Percentiles rank a stretch among this genome's conserved stretches.
phyloP scores from a whole-genome alignment of 208 protist species.

The Zelonia costaricensis region DNA sequence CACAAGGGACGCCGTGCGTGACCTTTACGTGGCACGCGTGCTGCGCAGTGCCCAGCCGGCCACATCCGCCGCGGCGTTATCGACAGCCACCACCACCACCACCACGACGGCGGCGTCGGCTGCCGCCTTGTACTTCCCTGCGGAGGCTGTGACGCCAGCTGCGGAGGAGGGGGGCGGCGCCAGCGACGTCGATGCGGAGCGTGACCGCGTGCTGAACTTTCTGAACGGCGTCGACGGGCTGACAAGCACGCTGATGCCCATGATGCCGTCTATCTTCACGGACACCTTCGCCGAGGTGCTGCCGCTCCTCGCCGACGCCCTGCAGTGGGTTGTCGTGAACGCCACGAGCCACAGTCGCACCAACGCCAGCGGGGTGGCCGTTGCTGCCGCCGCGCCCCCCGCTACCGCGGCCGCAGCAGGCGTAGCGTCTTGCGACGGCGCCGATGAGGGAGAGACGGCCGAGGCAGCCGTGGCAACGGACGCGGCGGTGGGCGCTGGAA shows the following conservation, averaged over 20 bases:
- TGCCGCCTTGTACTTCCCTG: slow-evolving; percentile 21
- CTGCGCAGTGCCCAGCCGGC: slow-evolving; percentile 7
- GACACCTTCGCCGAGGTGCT: slow-evolving; percentile 71
- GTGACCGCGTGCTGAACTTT: slow-evolving; percentile 59
- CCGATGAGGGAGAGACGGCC: slow-evolving; percentile 1
- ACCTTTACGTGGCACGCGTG: slow-evolving; percentile 16
- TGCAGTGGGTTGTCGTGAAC: slow-evolving; percentile 77
- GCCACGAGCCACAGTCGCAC: slow-evolving; percentile 33
- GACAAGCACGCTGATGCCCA: slow-evolving; percentile 61
- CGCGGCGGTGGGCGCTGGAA: slow-evolving; percentile 7
- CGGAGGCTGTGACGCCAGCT: neutral
- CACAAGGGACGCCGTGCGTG: slow-evolving; percentile 10
- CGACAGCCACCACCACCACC: too few species aligned
- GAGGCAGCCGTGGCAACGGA: neutral
- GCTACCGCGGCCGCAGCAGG: neutral
- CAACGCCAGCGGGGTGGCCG: neutral
- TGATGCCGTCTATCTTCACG: slow-evolving; percentile 69
- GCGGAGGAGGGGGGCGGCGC: neutral
- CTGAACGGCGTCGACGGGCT: slow-evolving; percentile 79
- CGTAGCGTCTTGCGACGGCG: neutral
- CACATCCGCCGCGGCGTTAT: too few species aligned
- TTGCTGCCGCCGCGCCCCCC: neutral
- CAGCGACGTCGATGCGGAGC: neutral
- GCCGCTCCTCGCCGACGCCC: slow-evolving; percentile 65
- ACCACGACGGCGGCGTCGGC: slow-evolving; percentile 1